These are phyloP conservation scores for Dillenia suffruticosa DNA, from an alignment of 164 flowering plant species.

Conservation along the genomic window DNA sequence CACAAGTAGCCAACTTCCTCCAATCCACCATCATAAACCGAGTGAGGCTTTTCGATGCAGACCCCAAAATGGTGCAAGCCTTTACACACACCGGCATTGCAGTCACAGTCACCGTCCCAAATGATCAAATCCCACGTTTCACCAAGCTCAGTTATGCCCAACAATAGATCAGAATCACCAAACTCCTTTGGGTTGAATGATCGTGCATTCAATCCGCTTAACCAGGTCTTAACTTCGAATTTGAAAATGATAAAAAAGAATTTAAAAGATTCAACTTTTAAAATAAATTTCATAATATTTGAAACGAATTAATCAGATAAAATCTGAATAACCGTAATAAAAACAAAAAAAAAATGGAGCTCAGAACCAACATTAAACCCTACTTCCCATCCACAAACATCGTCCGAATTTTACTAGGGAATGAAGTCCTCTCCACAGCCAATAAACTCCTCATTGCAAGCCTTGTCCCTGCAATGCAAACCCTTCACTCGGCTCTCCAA, in stretches of 20 bases:
- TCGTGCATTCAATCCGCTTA: too few relatives aligned
- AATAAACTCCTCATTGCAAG: slow-evolving; percentile 35
- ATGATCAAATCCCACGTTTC: slow-evolving; percentile 57
- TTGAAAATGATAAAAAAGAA: too few relatives aligned
- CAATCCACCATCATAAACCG: slow-evolving; percentile 56
- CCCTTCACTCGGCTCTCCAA: slow-evolving; percentile 61
- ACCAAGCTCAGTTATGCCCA: slow-evolving; percentile 43
- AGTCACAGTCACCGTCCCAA: slow-evolving; percentile 59
- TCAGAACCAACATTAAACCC: slow-evolving; percentile 41
- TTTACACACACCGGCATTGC: slow-evolving; percentile 70
- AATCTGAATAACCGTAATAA: too few relatives aligned
- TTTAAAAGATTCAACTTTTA: too few relatives aligned
- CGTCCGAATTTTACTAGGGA: slow-evolving; percentile 65
- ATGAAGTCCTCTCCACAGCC: slow-evolving; percentile 64
- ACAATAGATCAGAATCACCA: slow-evolving; percentile 50
- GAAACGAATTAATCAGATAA: too few relatives aligned
- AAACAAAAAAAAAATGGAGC: too few relatives aligned
- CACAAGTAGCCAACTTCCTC: slow-evolving; percentile 51
- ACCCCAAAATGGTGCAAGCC: slow-evolving; percentile 47
- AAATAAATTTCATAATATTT: too few relatives aligned
- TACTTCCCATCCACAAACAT: slow-evolving; percentile 55
- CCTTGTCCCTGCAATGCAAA: slow-evolving; percentile 80
- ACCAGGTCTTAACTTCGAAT: too few relatives aligned
- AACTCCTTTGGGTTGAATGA: too few relatives aligned
- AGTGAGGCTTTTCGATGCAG: slow-evolving; percentile 60